These are phyloP conservation scores for Escallonia herrerae DNA, from an alignment of 129 eudicot species.

Conservation along the genomic window DNA sequence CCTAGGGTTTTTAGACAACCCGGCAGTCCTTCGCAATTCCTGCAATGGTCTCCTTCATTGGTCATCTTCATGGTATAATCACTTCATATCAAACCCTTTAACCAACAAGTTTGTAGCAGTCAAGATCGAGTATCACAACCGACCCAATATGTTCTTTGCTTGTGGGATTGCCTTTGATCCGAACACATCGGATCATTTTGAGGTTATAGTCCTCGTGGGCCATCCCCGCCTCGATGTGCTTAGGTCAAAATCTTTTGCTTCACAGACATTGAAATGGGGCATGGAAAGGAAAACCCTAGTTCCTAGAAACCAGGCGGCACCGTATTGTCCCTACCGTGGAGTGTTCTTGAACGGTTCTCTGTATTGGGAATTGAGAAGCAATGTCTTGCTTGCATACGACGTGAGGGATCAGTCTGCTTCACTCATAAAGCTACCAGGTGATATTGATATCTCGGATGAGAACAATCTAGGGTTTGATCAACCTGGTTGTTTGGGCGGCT, in stretches of 20 bases:
- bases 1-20: slow-evolving; percentile 18
- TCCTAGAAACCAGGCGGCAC: not conserved
- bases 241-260: slow-evolving; percentile 1
- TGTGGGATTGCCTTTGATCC: slow-evolving; percentile 13
- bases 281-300: slow-evolving; percentile 1
- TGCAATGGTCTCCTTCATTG: slow-evolving; percentile 16
- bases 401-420: not conserved
- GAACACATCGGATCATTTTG: slow-evolving; percentile 3
- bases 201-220: not conserved
- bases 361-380: slow-evolving; percentile 16
- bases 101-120: not conserved
- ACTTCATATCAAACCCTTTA: slow-evolving; percentile 17
- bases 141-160: not conserved
- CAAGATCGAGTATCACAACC: not conserved
- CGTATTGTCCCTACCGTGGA: slow-evolving; percentile 4
- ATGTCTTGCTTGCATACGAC: slow-evolving; percentile 8
- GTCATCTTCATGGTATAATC: not conserved
- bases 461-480: not conserved
- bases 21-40: slow-evolving; percentile 6
- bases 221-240: not conserved
- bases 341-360: slow-evolving; percentile 4
- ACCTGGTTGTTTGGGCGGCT: slow-evolving; percentile 16
- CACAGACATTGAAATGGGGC: slow-evolving; percentile 4
- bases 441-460: not conserved
- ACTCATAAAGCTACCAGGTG: not conserved